phyloP scores from a whole-genome alignment of 371 early-diverging fungal species.

The Massospora cicadina region DNA sequence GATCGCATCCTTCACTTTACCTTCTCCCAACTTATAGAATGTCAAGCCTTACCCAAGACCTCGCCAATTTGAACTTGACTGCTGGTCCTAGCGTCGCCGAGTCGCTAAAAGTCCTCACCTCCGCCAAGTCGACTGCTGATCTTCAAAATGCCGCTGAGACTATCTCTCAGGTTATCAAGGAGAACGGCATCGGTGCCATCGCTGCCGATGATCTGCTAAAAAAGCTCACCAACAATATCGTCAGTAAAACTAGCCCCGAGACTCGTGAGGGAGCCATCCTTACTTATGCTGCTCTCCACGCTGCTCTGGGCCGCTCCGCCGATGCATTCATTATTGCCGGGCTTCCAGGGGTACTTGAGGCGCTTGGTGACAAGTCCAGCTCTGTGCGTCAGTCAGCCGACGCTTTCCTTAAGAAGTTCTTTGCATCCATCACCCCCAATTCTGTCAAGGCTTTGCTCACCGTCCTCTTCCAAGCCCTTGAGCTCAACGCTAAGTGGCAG shows the following conservation, averaged over 20 bases:
- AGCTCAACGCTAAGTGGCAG: constrained; percentile 38
- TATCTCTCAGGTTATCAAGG: constrained; percentile 3
- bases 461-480: constrained; percentile 29
- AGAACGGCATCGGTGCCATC: constrained; percentile 1
- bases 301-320: constrained; percentile 21
- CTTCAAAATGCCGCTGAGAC: constrained; percentile 1
- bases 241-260: constrained; percentile 29
- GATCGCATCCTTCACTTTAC: too few relatives aligned
- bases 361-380: constrained; percentile 31
- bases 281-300: constrained; percentile 26
- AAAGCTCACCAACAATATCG: neutral
- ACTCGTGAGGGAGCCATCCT: constrained; percentile 35
- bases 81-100: constrained; percentile 1
- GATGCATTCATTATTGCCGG: constrained; percentile 35
- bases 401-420: constrained; percentile 24
- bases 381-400: constrained; percentile 30
- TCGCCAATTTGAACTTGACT: neutral
- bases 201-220: constrained; percentile 2
- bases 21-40: too few relatives aligned
- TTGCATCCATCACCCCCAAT: constrained; percentile 22
- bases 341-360: constrained; percentile 27
- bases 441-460: constrained; percentile 28
- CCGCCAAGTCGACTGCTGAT: neutral
- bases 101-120: neutral
- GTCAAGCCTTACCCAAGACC: constrained; percentile 5